Conservation (phyloP, 225 moss, liverwort and hornwort genomes). For the Pseudisothecium myosuroides region DNA sequence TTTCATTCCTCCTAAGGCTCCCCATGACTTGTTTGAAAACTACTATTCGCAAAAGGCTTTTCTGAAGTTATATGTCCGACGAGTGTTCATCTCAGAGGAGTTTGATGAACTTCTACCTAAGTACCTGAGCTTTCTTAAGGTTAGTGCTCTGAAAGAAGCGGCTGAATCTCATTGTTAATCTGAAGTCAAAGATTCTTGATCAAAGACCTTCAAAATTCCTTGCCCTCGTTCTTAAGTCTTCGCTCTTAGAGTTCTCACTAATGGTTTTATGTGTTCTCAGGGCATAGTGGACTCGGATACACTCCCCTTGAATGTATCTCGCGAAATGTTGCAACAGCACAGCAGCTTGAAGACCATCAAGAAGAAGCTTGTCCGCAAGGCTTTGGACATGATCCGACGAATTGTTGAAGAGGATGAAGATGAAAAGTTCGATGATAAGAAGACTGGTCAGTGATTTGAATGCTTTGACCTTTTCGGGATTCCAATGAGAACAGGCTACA, state of each 20-base stretch:
- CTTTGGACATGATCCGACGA: slow-evolving; percentile 91
- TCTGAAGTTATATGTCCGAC: slow-evolving; percentile 81
- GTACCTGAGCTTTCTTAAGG: slow-evolving; percentile 94
- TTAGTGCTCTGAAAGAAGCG: background rate
- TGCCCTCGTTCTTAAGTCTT: background rate
- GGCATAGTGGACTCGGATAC: slow-evolving; percentile 98
- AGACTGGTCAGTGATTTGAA: slow-evolving; percentile 18
- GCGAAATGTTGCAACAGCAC: slow-evolving; percentile 94
- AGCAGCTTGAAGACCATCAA: slow-evolving; percentile 88
- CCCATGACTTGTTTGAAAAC: slow-evolving; percentile 80
- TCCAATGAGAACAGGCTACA: background rate
- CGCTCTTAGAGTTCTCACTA: background rate
- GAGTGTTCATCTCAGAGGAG: slow-evolving; percentile 96
- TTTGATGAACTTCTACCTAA: slow-evolving; percentile 95
- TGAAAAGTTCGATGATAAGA: slow-evolving; percentile 56
- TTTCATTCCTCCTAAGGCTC: slow-evolving; percentile 90
- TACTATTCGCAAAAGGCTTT: slow-evolving; percentile 88
- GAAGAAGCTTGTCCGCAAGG: slow-evolving; percentile 94
- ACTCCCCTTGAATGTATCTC: slow-evolving; percentile 86
- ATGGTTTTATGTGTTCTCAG: slow-evolving; percentile 18
- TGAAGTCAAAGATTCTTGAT: background rate
- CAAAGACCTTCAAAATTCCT: background rate
- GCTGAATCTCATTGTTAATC: background rate
- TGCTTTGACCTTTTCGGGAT: background rate
- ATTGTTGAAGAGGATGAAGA: slow-evolving; percentile 84